Base-by-base conservation (phyloP, 2,329 filamentous ascomycete genomes). In the Domatiomyces globalis region DNA sequence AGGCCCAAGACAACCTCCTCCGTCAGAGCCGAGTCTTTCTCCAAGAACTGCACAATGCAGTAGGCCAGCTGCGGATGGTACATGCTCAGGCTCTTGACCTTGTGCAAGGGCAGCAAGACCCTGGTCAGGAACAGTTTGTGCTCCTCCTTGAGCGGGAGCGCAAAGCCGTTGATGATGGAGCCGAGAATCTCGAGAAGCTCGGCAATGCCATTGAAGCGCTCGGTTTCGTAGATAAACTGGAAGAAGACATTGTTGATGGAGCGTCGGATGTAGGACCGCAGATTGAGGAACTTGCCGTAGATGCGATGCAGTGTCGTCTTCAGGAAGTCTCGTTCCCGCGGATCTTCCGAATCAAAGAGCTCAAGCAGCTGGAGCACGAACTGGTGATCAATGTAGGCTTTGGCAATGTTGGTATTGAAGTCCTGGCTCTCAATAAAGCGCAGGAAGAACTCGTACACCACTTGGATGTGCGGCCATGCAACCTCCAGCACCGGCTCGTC, bases 181-280 rank as follows among this genome's bases (percentile, higher is more conserved):
- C 92, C 92, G 49, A 98, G 74, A 60, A 98, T 98, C 67, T 98
- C 92, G 36, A 98, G 77, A 27, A 98, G 75, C 68, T 98, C 92
- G 2, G 92, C 92, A 63, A 98, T 95, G 50, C 92, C 92, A 63
- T 98, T 98, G 73, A 98, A 96, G 53, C 92, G 80, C 69, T 98
- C 92, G 3, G 92, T 98, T 70, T 98, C 92, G 67, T 98, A 98
- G 54, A 88, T 89, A 69, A 98, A 98, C 66, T 98, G 92, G 77
- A 98, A 98, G 73, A 98, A 98, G 62, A 98, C 92, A 64, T 98
- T 96, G 79, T 98, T 98, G 77, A 98, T 98, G 51, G 92, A 98
- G 62, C 92, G 82, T 65, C 92, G 80, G 65, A 98, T 98, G 69
- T 94, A 98, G 27, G 92, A 96, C 54, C 92, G 84, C 56, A 98